These are phyloP conservation scores for Bolboschoenoplectus hybrid DNA, from an alignment of 202 grass and related monocot species.

Conservation along the genomic window DNA sequence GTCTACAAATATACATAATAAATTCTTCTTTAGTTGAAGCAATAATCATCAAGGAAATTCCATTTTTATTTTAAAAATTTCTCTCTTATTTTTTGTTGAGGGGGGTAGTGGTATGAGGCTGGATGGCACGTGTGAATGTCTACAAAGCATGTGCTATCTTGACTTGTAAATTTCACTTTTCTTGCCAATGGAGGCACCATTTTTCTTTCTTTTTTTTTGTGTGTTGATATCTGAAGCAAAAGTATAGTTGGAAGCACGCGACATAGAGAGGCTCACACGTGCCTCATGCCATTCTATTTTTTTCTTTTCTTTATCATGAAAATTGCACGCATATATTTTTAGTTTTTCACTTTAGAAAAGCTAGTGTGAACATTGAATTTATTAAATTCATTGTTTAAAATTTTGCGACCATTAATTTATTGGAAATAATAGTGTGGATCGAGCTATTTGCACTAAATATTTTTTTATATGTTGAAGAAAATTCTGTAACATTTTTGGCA, in stretches of 20 bases:
- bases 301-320: not conserved
- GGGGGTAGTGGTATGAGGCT: slow-evolving; percentile 19
- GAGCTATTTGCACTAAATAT: not conserved
- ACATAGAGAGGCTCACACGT: not conserved
- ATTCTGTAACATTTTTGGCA: not conserved
- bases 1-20: no score
- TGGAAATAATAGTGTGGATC: not conserved
- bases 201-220: not conserved
- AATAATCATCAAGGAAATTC: not conserved
- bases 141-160: slow-evolving; percentile 42
- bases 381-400: not conserved
- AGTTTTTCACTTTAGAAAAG: no score
- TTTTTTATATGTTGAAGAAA: not conserved
- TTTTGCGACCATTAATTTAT: not conserved
- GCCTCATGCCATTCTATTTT: not conserved
- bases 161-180: slow-evolving; percentile 41
- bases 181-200: slow-evolving; percentile 15
- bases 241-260: slow-evolving; percentile 5
- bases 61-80: no score
- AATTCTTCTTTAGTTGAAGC: no score
- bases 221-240: not conserved
- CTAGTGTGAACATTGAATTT: not conserved
- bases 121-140: slow-evolving; percentile 46
- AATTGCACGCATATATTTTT: not conserved
- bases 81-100: not conserved